Base-by-base conservation (phyloP, 495 filamentous ascomycete genomes). In the Aspergillus homomorphus region DNA sequence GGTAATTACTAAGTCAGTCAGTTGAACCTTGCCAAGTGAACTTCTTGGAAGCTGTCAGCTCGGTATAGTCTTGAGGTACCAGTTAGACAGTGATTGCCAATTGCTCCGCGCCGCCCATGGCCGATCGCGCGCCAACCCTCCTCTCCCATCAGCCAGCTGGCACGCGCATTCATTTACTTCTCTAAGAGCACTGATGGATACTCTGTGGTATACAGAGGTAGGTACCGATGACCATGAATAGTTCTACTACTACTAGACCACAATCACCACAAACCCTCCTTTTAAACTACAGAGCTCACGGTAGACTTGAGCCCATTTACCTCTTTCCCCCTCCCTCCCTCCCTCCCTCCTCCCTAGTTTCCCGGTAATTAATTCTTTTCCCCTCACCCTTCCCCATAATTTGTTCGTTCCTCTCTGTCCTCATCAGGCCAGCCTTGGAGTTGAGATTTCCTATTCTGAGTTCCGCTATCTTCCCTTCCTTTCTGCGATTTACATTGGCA, bases 41-140 rank as follows among this genome's bases (percentile, higher is more conserved):
- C n/a, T n/a, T n/a, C n/a, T n/a, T n/a, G n/a, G n/a, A n/a, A n/a
- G n/a, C n/a, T n/a, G n/a, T n/a, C 26, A 30, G 26, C 26, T 30
- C 10, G 26, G 26, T 4, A 30, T 30, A 30, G 26, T 30, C 26
- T 30, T 10, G 26, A 4, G 26, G 26, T 30, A 30, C 26, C 10
- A 4, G 26, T 4, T 30, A 4, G 10, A 4, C 26, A 30, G 10
- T 4, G 10, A 30, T 30, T 4, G 4, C 61, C 68, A 69, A 41
- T 56, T 56, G 52, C 54, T 65, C 70, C 58, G 69, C 66, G 66
- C 68, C 65, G 60, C 69, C 46, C 71, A 62, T 64, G 70, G 73
- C 69, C 71, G 73, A 76, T 77, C 73, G 73, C 73, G 73, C 74
- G 74, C 71, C 70, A 77, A 77, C 67, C 63, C 58, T 28, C 50